Evolutionary conservation across 179 eudicot genomes (phyloP), one percentile per base, ranked within the genome.

Genomic region (Monotropa hypopitys): DNA sequence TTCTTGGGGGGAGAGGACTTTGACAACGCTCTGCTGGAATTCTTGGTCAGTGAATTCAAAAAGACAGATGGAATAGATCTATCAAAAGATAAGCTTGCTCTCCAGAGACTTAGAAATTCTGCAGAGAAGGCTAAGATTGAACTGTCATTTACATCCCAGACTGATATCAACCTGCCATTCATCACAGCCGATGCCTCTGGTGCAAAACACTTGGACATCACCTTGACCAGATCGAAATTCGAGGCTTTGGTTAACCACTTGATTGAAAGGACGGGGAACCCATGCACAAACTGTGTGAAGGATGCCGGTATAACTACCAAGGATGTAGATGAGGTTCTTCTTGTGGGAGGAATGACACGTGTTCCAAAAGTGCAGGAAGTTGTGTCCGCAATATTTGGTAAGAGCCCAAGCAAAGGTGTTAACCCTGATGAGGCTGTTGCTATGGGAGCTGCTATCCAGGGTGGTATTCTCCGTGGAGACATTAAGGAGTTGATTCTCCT

Each of bases 1-100:
- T 90, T 90, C 81, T 81, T 92, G 81, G 97, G 95, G 72, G 97
- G 97, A 53, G 97, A 90, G 63, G 97, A 92, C 75, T 92, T 92
- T 70, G 97, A 92, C 84, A 90, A 92, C 79, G 65, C 95, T 47
- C 70, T 92, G 43, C 70, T 92, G 72, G 96, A 90, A 77, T 93
- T 84, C 81, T 84, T 93, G 77, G 93, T 91, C 20, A 59, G 84
- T 15, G 96, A 91, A 74, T 91, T 88, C 67, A 90, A 88, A 84
- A 88, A 75, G 77, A 86, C 91, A 3, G 96, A 91, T 35, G 83
- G 84, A 3, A 86, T 90, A 72, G 94, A 91, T 82, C 79, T 91
- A 4, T 76, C 88, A 54, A 84, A 79, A 26, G 96, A 91, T 72
- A 86, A 86, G 20, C 84, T 91, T 45, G 96, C 96, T 63, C 76